A percentile compares a stretch with the other conserved stretches of the same genome.
phyloP scores from a whole-genome alignment of 2,329 filamentous ascomycete genomes.

The Aaosphaeria arxii region DNA sequence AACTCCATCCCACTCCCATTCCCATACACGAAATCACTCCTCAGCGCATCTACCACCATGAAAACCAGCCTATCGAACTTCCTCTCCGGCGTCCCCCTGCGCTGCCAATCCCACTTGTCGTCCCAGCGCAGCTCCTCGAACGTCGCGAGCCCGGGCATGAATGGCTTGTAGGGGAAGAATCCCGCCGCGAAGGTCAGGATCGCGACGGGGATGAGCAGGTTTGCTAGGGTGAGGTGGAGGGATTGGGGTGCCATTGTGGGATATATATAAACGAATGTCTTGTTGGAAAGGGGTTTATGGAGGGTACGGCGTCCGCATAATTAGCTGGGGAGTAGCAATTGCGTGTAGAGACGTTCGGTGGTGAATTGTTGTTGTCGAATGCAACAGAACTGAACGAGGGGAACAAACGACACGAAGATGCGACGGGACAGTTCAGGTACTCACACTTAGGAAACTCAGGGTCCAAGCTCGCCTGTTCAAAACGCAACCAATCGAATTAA shows the following conservation, averaged over 20 bases:
- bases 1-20: constrained; percentile 77
- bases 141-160: constrained; percentile 78
- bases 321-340: too few species aligned
- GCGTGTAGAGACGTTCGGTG: too few species aligned
- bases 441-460: too few species aligned
- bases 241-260: constrained; percentile 22
- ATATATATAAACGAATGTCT: too few species aligned
- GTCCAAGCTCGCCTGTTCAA: too few species aligned
- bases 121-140: constrained; percentile 58
- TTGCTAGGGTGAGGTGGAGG: constrained; percentile 61
- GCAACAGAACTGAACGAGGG: too few species aligned
- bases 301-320: too few species aligned
- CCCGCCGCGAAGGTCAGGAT: constrained; percentile 72
- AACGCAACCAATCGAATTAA: too few species aligned
- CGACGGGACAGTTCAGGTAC: too few species aligned
- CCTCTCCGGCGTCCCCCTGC: constrained; percentile 50
- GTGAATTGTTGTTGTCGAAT: too few species aligned
- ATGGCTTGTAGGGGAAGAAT: constrained; percentile 97
- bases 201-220: constrained; percentile 72
- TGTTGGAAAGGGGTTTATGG: too few species aligned
- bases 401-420: too few species aligned
- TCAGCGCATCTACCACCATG: constrained; percentile 93
- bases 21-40: constrained; percentile 88
- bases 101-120: constrained; percentile 17
- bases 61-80: constrained; percentile 90